Evolutionary conservation across 202 grass and related monocot species (phyloP).

Genomic region (Carex arenaria): DNA sequence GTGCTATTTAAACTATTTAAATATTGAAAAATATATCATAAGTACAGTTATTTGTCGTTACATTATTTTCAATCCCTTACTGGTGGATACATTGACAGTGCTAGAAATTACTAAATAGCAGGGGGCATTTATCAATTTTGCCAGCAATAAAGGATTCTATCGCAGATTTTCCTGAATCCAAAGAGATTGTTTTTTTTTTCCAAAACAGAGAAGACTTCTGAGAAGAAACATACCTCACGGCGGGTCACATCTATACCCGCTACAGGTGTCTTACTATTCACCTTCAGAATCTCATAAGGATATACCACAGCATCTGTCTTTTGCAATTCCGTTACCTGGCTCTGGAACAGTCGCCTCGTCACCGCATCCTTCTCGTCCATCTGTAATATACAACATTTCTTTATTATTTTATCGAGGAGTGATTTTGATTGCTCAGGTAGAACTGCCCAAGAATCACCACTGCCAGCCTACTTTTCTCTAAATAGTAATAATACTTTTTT

Average conservation of each 20-base stretch:
- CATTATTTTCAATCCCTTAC: not conserved
- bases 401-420: not conserved
- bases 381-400: conserved; percentile 9
- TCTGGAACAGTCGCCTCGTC: not conserved
- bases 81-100: not conserved
- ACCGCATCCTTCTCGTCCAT: conserved; percentile 8
- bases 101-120: not conserved
- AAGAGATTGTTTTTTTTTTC: not conserved
- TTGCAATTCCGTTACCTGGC: not conserved
- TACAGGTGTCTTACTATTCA: conserved; percentile 17
- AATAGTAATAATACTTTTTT: not conserved
- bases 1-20: not conserved
- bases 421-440: not conserved
- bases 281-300: conserved; percentile 30
- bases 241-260: conserved; percentile 24
- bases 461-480: not conserved
- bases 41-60: not conserved
- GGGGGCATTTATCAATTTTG: not conserved
- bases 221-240: conserved; percentile 26
- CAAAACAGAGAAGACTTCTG: not conserved
- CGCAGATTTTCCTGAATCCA: not conserved
- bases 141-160: not conserved
- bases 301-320: not conserved
- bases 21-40: not conserved
- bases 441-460: not conserved